Evolutionary conservation across 441 rosid species (phyloP).

Genomic region (Pelargonium australe): DNA sequence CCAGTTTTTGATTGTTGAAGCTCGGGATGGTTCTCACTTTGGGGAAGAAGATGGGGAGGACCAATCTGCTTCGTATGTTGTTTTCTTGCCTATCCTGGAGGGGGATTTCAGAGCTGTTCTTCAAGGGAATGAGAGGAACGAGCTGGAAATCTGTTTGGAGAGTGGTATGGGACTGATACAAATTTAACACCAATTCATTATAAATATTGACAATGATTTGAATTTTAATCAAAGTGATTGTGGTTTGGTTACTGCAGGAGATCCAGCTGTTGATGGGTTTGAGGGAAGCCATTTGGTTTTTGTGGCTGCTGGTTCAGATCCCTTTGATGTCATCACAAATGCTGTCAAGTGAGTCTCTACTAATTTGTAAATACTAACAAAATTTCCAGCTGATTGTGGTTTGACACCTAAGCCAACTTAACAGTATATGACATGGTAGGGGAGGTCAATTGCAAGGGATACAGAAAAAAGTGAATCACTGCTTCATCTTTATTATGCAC

Average conservation of each 20-base stretch:
- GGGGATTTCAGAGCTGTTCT: constrained; percentile 67
- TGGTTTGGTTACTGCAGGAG: constrained; percentile 30
- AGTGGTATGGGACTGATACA: constrained; percentile 34
- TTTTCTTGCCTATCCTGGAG: constrained; percentile 52
- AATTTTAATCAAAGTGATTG: neutral
- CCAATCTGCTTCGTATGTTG: constrained; percentile 33
- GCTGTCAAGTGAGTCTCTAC: constrained; percentile 47
- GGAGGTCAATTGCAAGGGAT: no score
- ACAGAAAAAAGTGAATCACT: neutral
- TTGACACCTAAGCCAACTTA: neutral
- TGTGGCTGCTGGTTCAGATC: constrained; percentile 52
- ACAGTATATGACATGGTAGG: neutral
- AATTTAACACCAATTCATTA: neutral
- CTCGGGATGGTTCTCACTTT: constrained; percentile 35
- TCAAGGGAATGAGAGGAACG: constrained; percentile 51
- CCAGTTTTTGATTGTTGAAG: constrained; percentile 50
- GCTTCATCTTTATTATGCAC: no score
- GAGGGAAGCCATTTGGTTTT: constrained; percentile 52
- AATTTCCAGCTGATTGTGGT: neutral
- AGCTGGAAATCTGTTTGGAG: constrained; percentile 59
- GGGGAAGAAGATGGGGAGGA: constrained; percentile 20
- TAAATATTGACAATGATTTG: neutral
- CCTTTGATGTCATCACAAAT: constrained; percentile 50
- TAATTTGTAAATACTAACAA: constrained; percentile 7
- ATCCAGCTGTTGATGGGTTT: constrained; percentile 46